Conservation (phyloP, 2,329 filamentous ascomycete species). For the Cladophialophora bantiana region DNA sequence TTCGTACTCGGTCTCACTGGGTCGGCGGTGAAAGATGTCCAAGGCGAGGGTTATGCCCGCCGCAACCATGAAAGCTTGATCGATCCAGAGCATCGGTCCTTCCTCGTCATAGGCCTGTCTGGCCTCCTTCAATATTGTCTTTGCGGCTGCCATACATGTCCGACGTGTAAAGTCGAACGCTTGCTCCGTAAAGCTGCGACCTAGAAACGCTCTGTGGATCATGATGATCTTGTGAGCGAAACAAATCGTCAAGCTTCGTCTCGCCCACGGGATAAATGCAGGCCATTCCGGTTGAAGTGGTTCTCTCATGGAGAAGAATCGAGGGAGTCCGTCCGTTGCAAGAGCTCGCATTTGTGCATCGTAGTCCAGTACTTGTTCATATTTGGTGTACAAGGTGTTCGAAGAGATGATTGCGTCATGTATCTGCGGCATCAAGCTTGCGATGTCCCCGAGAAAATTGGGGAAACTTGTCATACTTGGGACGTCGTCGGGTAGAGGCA, state of each 20-base stretch:
- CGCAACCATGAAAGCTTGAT: constrained; percentile 52
- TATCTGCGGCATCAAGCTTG: constrained; percentile 48
- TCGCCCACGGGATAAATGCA: constrained; percentile 50
- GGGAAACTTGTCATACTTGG: constrained; percentile 48
- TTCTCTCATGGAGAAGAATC: constrained; percentile 46
- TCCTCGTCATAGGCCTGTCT: constrained; percentile 45
- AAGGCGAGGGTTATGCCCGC: constrained; percentile 50
- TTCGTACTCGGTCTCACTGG: constrained; percentile 35
- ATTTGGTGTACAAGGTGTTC: constrained; percentile 49
- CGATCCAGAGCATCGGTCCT: constrained; percentile 54
- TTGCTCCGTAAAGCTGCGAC: constrained; percentile 51
- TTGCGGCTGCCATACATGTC: constrained; percentile 51
- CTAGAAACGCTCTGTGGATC: constrained; percentile 52
- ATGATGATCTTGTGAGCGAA: constrained; percentile 55
- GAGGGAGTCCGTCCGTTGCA: constrained; percentile 46
- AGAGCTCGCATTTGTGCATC: constrained; percentile 49
- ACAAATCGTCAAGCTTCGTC: constrained; percentile 49
- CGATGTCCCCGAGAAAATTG: constrained; percentile 49
- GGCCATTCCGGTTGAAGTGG: constrained; percentile 50
- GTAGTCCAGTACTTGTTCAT: constrained; percentile 51
- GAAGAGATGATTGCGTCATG: constrained; percentile 49
- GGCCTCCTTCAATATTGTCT: constrained; percentile 51
- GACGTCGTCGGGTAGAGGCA: constrained; percentile 30
- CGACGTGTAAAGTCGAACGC: constrained; percentile 53
- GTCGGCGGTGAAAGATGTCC: constrained; percentile 48